phyloP scores from a whole-genome alignment of 768 basidiomycete species.

The Paxillus ammoniavirescens region DNA sequence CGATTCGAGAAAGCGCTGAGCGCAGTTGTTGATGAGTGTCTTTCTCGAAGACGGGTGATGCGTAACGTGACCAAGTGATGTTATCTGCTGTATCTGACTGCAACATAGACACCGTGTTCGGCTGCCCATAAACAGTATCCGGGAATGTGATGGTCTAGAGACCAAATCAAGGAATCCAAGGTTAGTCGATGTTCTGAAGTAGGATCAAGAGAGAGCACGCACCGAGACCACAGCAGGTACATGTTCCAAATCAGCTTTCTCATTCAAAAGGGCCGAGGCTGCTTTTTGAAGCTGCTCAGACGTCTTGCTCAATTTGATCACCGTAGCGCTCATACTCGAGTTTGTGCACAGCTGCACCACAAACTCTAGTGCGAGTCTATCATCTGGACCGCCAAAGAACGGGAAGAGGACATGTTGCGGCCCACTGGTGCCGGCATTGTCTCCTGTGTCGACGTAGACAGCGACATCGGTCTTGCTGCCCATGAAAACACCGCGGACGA shows the following conservation, averaged over 20 bases:
- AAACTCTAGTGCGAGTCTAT: constrained; percentile 79
- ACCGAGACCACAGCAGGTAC: not conserved
- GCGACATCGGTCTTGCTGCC: constrained; percentile 75
- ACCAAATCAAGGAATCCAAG: not conserved
- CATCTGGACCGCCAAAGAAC: constrained; percentile 95
- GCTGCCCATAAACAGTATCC: constrained; percentile 72
- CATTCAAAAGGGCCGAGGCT: constrained; percentile 56
- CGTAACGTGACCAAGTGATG: constrained; percentile 68
- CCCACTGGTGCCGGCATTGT: constrained; percentile 26
- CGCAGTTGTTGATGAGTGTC: constrained; percentile 7
- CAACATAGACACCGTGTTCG: constrained; percentile 62
- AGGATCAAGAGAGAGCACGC: constrained; percentile 4
- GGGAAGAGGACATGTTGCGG: constrained; percentile 74
- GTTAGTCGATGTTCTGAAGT: not conserved
- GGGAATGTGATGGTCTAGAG: constrained; percentile 47
- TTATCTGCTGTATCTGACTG: constrained; percentile 84
- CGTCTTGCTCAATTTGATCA: constrained; percentile 57
- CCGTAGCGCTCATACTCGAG: constrained; percentile 63
- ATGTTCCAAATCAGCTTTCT: constrained; percentile 38
- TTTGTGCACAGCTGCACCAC: constrained; percentile 77
- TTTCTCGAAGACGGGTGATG: constrained; percentile 23
- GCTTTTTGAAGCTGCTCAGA: constrained; percentile 40
- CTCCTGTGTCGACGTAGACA: constrained; percentile 76
- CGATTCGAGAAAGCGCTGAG: constrained; percentile 58
- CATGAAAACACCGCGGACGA: constrained; percentile 79